Conservation (phyloP, 352 stramenopile genomes). For the Globisporangium echinulatum region DNA sequence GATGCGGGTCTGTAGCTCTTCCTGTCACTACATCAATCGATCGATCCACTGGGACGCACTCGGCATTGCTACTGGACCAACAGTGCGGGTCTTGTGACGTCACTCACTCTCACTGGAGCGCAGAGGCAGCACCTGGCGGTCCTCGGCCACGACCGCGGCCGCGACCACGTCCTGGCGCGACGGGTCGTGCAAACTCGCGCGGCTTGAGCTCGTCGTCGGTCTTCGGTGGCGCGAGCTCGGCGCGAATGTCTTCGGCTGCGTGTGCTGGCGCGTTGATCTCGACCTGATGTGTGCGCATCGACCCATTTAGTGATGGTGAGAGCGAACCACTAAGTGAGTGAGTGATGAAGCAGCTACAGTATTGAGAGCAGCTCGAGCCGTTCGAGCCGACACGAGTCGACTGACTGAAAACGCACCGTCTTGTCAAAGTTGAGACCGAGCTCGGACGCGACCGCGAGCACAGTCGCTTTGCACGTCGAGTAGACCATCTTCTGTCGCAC, state of each 20-base stretch:
- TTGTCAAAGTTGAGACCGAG: slow-evolving; percentile 71
- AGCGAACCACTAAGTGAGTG: no score
- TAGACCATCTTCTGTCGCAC: slow-evolving; percentile 90
- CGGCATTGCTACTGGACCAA: not conserved
- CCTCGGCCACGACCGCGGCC: slow-evolving; percentile 51
- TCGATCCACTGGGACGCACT: not conserved
- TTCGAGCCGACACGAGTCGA: not conserved
- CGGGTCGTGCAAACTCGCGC: slow-evolving; percentile 69
- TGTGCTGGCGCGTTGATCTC: slow-evolving; percentile 64
- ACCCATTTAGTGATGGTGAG: no score
- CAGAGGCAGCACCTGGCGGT: slow-evolving; percentile 4
- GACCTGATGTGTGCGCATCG: slow-evolving; percentile 23
- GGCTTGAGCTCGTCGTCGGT: slow-evolving; percentile 57
- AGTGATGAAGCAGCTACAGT: no score
- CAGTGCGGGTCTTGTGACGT: not conserved
- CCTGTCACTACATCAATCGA: no score
- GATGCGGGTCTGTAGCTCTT: no score
- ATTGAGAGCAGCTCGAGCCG: no score
- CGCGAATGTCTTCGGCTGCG: slow-evolving; percentile 59
- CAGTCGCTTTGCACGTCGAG: slow-evolving; percentile 84
- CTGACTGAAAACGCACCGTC: slow-evolving; percentile 24
- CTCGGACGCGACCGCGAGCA: slow-evolving; percentile 59
- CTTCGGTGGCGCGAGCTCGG: slow-evolving; percentile 43
- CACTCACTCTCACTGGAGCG: slow-evolving; percentile 1
- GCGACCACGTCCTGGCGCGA: slow-evolving; percentile 50